phyloP scores from a whole-genome alignment of 2,329 filamentous ascomycete species.

The Diplodia mutila region DNA sequence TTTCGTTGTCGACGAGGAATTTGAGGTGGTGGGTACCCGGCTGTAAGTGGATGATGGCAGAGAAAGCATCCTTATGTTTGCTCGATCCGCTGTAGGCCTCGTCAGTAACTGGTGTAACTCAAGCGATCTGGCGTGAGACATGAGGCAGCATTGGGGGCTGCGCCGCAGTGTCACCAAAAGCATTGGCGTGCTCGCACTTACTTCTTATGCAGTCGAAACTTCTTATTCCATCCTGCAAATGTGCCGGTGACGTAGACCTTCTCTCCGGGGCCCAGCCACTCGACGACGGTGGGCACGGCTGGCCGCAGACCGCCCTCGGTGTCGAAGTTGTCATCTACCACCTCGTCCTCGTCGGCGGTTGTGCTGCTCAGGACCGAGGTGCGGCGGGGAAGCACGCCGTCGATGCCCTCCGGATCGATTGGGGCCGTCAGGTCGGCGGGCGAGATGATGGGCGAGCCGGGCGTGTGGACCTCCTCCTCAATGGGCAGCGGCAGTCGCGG shows the following conservation, averaged over 20 bases:
- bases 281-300: constrained; percentile 80
- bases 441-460: constrained; percentile 85
- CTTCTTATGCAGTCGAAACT: constrained; percentile 84
- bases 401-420: constrained; percentile 48
- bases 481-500: constrained; percentile 91
- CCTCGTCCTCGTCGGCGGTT: constrained; percentile 68
- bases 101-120: constrained; percentile 25
- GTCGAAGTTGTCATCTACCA: constrained; percentile 68
- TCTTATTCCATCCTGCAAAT: constrained; percentile 95
- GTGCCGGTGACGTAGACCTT: constrained; percentile 97
- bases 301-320: constrained; percentile 72
- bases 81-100: constrained; percentile 42
- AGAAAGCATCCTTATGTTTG: constrained; percentile 63
- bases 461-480: constrained; percentile 85
- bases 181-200: constrained; percentile 56
- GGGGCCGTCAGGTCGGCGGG: constrained; percentile 64
- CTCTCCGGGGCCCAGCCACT: constrained; percentile 82
- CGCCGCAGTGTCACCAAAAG: constrained; percentile 10
- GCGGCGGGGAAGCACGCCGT: constrained; percentile 59
- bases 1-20: constrained; percentile 92
- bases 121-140: not conserved
- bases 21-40: constrained; percentile 96
- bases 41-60: constrained; percentile 78
- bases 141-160: not conserved
- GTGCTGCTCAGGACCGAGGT: constrained; percentile 59